Base-by-base conservation (phyloP, 1,139 yeast species). In the Hansenula anomala region DNA sequence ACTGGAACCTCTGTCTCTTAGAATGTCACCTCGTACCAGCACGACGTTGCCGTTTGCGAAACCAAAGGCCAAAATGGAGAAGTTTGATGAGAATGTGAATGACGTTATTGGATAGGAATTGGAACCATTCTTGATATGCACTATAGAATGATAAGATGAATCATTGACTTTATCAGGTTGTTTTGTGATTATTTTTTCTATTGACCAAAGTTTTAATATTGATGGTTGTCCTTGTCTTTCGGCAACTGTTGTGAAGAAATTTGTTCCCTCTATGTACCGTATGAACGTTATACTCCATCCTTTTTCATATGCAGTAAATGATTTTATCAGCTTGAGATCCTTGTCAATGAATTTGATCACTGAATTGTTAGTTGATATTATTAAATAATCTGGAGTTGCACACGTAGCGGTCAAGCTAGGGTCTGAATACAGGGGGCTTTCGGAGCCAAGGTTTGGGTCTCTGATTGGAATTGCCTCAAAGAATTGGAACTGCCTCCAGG, bases 401-500 rank as follows among this genome's bases (percentile, higher is more conserved):
- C 80, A 63, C 11, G 82, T 73, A 2, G 88, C 75, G 3, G 84
- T 71, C 28, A 89, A 59, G 7, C 80, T 67, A 1, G 90, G 79
- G 55, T 87, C 96, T 19, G 95, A 85, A 59, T 82, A 90, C 27
- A 89, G 66, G 0, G 86, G 80, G 6, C 72, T 69, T 4, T 69
- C 69, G 0, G 83, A 66, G n/a, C 79, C 80, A 46, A 74, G 71
- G 43, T 74, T 67, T 8, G 97, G 97, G 58, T 92, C 97, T 48
- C 80, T 68, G 28, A 92, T 82, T 6, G 97, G 97, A 1, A 80
- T 72, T 35, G 78, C 72, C 42, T 89, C 96, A 60, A 86, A 89
- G 61, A 92, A 82, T 49, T 86, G 90, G 62, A 92, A 86, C 53
- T 86, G 96, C 45, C 94, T 72, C 96, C 96, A 89, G 23, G 79